Percentiles rank a stretch among this genome's conserved stretches.
Evolutionary conservation across 192 early-diverging fungal genomes (phyloP).

Genomic region (Umbelopsis sp.): DNA sequence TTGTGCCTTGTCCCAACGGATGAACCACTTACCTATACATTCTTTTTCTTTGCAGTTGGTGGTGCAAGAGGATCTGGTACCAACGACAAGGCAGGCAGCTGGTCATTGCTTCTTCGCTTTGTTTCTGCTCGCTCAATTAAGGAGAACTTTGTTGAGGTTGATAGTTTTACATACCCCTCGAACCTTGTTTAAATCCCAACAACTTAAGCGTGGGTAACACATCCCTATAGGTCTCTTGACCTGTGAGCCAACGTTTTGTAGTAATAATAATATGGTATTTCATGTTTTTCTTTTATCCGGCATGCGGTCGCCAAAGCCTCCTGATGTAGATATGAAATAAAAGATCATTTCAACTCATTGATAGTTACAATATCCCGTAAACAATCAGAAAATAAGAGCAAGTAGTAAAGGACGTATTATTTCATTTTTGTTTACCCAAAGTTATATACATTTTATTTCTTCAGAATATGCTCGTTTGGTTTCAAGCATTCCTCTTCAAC

Average conservation of each 20-base stretch:
- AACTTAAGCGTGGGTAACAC: neutral
- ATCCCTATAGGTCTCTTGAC: neutral
- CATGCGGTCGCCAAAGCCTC: neutral
- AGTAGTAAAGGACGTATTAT: too few species aligned
- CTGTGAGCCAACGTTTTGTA: neutral
- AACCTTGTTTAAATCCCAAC: slow-evolving; percentile 58
- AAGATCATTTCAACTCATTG: neutral
- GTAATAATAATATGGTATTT: slow-evolving; percentile 2
- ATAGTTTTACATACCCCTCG: slow-evolving; percentile 83
- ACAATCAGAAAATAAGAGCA: neutral
- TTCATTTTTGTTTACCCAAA: too few species aligned
- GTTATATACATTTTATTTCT: neutral
- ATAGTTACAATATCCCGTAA: too few species aligned
- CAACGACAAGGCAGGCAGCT: slow-evolving; percentile 98
- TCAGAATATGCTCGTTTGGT: slow-evolving; percentile 67
- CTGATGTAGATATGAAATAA: slow-evolving; percentile 8
- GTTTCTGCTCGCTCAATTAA: slow-evolving; percentile 94
- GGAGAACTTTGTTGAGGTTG: slow-evolving; percentile 89
- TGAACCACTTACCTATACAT: neutral
- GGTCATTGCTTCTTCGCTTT: slow-evolving; percentile 70
- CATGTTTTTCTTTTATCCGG: neutral
- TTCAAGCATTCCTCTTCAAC: slow-evolving; percentile 74
- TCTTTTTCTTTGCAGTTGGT: slow-evolving; percentile 53
- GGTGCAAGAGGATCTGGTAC: slow-evolving; percentile 92
- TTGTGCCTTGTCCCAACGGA: neutral